These are phyloP conservation scores for Rhodomyrtus tomentosa DNA, from an alignment of 345 rosid species.

Conservation along the genomic window DNA sequence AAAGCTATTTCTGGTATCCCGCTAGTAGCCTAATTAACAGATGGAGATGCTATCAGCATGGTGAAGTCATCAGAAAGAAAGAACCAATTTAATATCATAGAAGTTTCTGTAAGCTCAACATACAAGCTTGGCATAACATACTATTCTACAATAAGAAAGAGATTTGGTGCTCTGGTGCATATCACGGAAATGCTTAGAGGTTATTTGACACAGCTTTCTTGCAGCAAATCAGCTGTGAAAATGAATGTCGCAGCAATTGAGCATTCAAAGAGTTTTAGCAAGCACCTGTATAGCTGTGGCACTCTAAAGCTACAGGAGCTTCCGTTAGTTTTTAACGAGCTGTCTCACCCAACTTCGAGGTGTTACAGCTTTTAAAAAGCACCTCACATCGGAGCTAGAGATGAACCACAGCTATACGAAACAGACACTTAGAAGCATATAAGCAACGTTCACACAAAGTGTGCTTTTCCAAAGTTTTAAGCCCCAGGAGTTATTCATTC, in stretches of 20 bases:
- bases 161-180: background rate
- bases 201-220: background rate
- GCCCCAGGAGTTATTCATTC: background rate
- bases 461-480: background rate
- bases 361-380: background rate
- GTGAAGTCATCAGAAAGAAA: background rate
- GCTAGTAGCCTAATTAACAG: slow-evolving; percentile 61
- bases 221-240: background rate
- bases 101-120: background rate
- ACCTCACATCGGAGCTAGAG: background rate
- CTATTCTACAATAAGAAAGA: background rate
- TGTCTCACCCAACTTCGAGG: background rate
- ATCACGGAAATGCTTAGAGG: background rate
- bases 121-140: background rate
- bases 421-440: background rate
- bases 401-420: background rate
- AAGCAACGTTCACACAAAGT: background rate
- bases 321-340: background rate
- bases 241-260: background rate
- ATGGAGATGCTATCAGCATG: slow-evolving; percentile 11
- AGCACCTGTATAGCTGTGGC: background rate
- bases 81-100: background rate
- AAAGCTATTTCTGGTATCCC: slow-evolving; percentile 92
- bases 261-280: background rate
- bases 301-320: background rate